Evolutionary conservation across 2,329 filamentous ascomycete species (phyloP).

Genomic region (Cladosporium sp.): DNA sequence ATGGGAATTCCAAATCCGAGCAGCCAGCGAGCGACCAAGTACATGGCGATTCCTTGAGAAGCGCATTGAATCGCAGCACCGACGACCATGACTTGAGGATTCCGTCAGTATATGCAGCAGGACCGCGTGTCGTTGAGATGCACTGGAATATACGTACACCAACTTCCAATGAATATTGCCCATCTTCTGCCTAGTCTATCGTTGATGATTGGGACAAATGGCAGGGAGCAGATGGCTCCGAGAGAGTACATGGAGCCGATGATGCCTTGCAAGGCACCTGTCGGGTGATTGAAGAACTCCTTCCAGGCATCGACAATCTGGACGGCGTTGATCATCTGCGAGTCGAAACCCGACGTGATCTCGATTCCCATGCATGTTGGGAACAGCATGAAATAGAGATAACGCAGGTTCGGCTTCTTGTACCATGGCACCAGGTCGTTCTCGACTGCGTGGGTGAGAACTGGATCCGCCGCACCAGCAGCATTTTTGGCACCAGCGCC

Average conservation of each 20-base stretch:
- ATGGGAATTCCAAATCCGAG: constrained; percentile 64
- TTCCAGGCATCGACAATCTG: constrained; percentile 20
- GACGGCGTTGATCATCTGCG: constrained; percentile 41
- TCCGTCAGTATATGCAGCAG: background rate
- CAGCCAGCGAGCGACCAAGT: constrained; percentile 59
- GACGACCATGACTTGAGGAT: constrained; percentile 49
- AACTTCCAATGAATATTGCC: constrained; percentile 58
- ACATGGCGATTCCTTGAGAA: constrained; percentile 54
- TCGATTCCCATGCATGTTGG: constrained; percentile 64
- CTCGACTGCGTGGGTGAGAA: constrained; percentile 34
- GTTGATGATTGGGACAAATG: constrained; percentile 58
- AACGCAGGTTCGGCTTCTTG: constrained; percentile 59
- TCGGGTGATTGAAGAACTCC: constrained; percentile 45
- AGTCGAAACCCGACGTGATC: constrained; percentile 61
- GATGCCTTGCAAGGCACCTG: constrained; percentile 53
- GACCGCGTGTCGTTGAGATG: background rate
- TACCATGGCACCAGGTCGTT: constrained; percentile 53
- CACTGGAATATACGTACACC: constrained; percentile 24
- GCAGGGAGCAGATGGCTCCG: constrained; percentile 59
- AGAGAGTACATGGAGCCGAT: constrained; percentile 61
- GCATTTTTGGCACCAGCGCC: constrained; percentile 10
- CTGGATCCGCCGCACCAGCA: constrained; percentile 22
- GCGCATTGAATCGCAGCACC: constrained; percentile 60
- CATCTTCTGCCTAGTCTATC: constrained; percentile 57
- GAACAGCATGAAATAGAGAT: constrained; percentile 59